Evolutionary conservation across 2,329 filamentous ascomycete genomes (phyloP), one percentile per base, ranked within the genome.

Genomic region (Curvularia eragrostidis): DNA sequence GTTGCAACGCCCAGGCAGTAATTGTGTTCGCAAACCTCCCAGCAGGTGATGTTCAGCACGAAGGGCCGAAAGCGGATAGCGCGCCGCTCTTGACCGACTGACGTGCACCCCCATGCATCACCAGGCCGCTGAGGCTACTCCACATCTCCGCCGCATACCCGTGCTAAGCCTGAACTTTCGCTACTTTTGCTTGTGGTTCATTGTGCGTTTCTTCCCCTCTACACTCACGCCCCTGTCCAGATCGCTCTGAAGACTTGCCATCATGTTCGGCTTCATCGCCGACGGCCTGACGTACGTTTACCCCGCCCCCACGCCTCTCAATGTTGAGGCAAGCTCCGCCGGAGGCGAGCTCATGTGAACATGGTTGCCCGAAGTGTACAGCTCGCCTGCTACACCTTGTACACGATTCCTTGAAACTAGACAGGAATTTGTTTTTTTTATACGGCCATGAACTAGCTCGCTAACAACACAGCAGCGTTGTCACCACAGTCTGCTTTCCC

Each of bases 401-500:
- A 69, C 47, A 47, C 48, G 52, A 55, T 55, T 52, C 48, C 48
- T 30, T 42, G 57, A 10, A 41, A 23, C 13, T 23, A 18, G 36
- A 32, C 28, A 43, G n/a, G 19, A 34, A 26, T n/a, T 54, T 46
- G 32, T n/a, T 21, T 50, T 54, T 54, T 12, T 4, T 42, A 30
- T 8, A 19, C 21, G 18, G 21, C 2, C 21, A 23, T 47, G 15
- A 47, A 47, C 12, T 24, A 44, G n/a, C 28, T 50, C 32, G 58
- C 71, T 73, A 54, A 66, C 56, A 54, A 8, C 12, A 44, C 38
- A 36, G 36, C 66, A 75, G 76, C 65, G 69, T 75, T 59, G 68
- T 69, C 75, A 88, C 91, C 58, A 96, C 93, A 55, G 93, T 96
- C 74, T 87, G 97, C 74, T 96, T 98, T 76, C 95, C 95, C 50